phyloP scores from a whole-genome alignment of 768 basidiomycete genomes.

The Amanita pallidorosea region DNA sequence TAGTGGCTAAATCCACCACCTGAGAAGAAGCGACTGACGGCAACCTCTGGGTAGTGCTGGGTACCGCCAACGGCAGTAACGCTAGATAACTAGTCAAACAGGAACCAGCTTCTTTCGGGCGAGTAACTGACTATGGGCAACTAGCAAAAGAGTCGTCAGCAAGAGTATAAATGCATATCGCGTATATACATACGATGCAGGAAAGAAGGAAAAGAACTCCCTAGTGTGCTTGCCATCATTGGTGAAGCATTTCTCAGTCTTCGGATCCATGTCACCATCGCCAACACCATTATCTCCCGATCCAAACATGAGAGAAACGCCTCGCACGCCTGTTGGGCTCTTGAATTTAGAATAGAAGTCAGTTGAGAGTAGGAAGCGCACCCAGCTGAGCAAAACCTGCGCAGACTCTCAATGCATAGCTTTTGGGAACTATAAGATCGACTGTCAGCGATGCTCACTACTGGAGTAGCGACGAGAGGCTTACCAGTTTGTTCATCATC shows the following conservation, averaged over 20 bases:
- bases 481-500: slow-evolving; percentile 60
- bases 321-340: slow-evolving; percentile 37
- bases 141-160: slow-evolving; percentile 8
- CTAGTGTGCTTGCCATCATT: slow-evolving; percentile 46
- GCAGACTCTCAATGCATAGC: slow-evolving; percentile 45
- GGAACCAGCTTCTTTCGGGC: background rate
- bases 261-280: slow-evolving; percentile 39
- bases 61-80: slow-evolving; percentile 67
- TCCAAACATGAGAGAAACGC: slow-evolving; percentile 49
- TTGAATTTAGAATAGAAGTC: background rate
- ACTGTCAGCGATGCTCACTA: background rate
- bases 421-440: slow-evolving; percentile 32
- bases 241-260: slow-evolving; percentile 39
- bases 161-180: slow-evolving; percentile 18
- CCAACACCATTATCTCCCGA: slow-evolving; percentile 64
- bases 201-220: slow-evolving; percentile 46
- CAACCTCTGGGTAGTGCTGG: slow-evolving; percentile 37
- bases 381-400: slow-evolving; percentile 50
- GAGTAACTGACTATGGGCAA: slow-evolving; percentile 36
- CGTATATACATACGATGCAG: slow-evolving; percentile 31
- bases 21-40: slow-evolving; percentile 40
- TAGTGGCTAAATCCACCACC: slow-evolving; percentile 71
- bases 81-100: slow-evolving; percentile 20
- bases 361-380: slow-evolving; percentile 10
- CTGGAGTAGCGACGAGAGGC: slow-evolving; percentile 1